Conservation (phyloP, 75 land plant genomes). For the Pinus taeda region DNA sequence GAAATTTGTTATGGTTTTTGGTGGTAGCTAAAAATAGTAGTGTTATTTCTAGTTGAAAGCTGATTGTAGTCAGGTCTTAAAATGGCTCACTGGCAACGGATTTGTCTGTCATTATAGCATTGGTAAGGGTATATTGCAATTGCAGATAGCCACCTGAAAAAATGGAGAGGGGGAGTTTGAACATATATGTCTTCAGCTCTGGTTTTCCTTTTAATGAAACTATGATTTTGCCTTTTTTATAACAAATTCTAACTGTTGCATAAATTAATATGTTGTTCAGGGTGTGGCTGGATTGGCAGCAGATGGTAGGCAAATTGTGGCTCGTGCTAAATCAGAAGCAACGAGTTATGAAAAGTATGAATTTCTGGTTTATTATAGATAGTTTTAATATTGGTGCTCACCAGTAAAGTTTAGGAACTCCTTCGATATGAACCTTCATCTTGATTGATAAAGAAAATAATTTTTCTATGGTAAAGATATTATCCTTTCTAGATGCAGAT, state of each 20-base stretch:
- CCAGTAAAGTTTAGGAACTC: no score
- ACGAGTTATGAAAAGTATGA: slow-evolving; percentile 46
- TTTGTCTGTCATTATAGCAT: background rate
- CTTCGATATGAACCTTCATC: no score
- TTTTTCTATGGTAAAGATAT: no score
- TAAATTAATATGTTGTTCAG: slow-evolving; percentile 22
- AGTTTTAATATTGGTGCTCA: no score
- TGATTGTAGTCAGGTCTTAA: no score
- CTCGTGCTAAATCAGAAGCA: slow-evolving; percentile 80
- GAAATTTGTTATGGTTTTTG: no score
- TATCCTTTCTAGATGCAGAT: no score
- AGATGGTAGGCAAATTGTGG: slow-evolving; percentile 93
- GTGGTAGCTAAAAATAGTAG: no score
- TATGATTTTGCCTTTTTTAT: background rate
- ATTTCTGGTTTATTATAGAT: no score
- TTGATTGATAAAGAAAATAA: no score
- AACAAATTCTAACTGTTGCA: background rate
- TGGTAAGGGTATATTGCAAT: background rate
- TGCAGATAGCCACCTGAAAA: background rate
- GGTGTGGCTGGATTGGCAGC: slow-evolving; percentile 89
- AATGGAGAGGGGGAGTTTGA: background rate
- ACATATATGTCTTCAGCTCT: background rate
- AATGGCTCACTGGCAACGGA: no score
- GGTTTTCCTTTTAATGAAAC: background rate
- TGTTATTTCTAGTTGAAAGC: no score